Evolutionary conservation across 2,329 filamentous ascomycete species (phyloP).

Genomic region (Trichoderma cornu-damae): DNA sequence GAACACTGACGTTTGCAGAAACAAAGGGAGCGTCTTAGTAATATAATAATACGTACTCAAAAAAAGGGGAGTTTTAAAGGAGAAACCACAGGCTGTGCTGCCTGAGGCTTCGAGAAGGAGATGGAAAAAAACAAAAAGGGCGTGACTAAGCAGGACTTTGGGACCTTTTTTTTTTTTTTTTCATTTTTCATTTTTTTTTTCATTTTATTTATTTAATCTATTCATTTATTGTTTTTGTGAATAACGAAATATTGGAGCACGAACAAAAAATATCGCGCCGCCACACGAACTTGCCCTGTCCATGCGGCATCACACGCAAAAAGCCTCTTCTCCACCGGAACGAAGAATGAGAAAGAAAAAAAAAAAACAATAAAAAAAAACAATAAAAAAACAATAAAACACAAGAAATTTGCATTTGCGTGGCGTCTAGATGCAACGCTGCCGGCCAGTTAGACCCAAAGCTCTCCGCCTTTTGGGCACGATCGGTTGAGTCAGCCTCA

Average conservation of each 20-base stretch:
- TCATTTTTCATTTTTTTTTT: neutral
- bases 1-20: too few relatives aligned
- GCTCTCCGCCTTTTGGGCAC: conserved; percentile 3
- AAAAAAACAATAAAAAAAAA: neutral
- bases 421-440: conserved; percentile 10
- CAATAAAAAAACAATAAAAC: neutral
- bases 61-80: too few relatives aligned
- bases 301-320: neutral
- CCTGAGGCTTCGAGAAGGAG: too few relatives aligned
- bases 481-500: neutral
- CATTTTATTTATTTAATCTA: too few relatives aligned
- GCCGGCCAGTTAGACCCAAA: neutral
- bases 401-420: neutral
- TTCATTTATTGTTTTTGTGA: too few relatives aligned
- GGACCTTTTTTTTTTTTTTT: too few relatives aligned
- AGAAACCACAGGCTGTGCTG: too few relatives aligned
- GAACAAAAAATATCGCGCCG: neutral
- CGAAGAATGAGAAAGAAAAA: neutral
- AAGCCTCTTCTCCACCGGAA: conserved; percentile 9
- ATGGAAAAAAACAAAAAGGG: too few relatives aligned
- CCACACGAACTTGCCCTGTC: neutral
- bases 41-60: too few relatives aligned
- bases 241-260: neutral
- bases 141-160: too few relatives aligned
- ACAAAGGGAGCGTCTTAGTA: too few relatives aligned